Percentiles rank a stretch among this genome's conserved stretches.
Conservation (phyloP, 2,329 filamentous ascomycete genomes). For the Emergomyces africanus region DNA sequence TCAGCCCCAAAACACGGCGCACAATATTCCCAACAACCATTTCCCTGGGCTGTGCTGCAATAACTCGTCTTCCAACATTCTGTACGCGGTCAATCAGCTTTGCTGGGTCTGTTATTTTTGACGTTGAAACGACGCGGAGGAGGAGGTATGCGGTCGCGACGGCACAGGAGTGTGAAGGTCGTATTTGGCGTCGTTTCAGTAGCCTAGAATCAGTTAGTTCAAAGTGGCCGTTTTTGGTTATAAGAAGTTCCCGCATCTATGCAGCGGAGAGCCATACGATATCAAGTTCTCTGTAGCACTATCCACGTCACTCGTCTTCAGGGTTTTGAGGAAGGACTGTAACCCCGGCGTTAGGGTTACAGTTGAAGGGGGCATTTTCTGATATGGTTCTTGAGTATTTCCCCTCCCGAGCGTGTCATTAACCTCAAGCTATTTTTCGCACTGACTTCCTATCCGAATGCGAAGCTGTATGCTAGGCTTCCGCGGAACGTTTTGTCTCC, state of each 20-base stretch:
- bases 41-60: constrained; percentile 76
- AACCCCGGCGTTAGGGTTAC: constrained; percentile 57
- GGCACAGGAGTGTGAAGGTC: constrained; percentile 75
- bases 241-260: background rate
- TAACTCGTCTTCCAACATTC: constrained; percentile 62
- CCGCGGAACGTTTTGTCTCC: too few species aligned
- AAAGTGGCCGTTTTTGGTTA: constrained; percentile 1
- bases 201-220: constrained; percentile 42
- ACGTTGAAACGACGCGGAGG: constrained; percentile 70
- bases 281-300: constrained; percentile 72
- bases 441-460: background rate
- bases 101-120: constrained; percentile 63
- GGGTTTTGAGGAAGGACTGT: constrained; percentile 62
- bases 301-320: constrained; percentile 64
- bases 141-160: constrained; percentile 84
- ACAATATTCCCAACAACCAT: constrained; percentile 92
- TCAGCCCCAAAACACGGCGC: constrained; percentile 74
- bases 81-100: constrained; percentile 71
- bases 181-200: constrained; percentile 82
- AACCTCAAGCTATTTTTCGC: background rate
- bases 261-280: constrained; percentile 45
- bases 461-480: background rate
- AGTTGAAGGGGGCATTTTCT: constrained; percentile 10
- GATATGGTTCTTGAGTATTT: background rate
- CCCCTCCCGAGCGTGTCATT: background rate